These are phyloP conservation scores for Pachysandra terminalis DNA, from an alignment of 164 flowering plant species.

Conservation along the genomic window DNA sequence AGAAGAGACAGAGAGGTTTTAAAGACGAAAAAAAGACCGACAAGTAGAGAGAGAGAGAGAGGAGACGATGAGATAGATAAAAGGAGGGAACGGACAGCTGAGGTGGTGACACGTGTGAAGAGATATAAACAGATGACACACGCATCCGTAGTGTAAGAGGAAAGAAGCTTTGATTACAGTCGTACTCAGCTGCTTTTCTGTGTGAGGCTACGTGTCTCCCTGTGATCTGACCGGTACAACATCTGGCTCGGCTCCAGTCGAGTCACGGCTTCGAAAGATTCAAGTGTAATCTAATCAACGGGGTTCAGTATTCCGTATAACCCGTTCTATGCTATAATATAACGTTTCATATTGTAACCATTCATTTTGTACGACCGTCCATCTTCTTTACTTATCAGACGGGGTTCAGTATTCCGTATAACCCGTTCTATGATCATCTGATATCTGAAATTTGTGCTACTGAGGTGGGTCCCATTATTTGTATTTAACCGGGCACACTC, in stretches of 20 bases:
- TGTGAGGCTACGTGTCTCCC: background rate
- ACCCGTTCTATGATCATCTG: no score
- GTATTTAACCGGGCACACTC: background rate
- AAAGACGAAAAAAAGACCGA: background rate
- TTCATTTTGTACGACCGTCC: no score
- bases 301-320: background rate
- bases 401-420: background rate
- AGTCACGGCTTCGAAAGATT: background rate
- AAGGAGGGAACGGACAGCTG: conserved; percentile 2
- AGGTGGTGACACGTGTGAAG: conserved; percentile 27
- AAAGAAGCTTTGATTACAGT: background rate
- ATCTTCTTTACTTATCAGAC: no score
- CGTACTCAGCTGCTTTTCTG: background rate
- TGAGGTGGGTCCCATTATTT: background rate
- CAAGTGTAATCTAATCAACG: background rate
- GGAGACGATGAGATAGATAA: conserved; percentile 5
- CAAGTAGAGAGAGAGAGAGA: background rate
- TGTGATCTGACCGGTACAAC: background rate
- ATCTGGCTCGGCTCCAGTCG: background rate
- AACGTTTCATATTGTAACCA: no score
- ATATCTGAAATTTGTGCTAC: no score
- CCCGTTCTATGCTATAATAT: no score
- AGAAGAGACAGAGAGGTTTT: background rate
- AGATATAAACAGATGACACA: background rate
- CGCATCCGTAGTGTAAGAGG: background rate